Conservation (phyloP, 257 asterid species). For the Solanum rostratum region DNA sequence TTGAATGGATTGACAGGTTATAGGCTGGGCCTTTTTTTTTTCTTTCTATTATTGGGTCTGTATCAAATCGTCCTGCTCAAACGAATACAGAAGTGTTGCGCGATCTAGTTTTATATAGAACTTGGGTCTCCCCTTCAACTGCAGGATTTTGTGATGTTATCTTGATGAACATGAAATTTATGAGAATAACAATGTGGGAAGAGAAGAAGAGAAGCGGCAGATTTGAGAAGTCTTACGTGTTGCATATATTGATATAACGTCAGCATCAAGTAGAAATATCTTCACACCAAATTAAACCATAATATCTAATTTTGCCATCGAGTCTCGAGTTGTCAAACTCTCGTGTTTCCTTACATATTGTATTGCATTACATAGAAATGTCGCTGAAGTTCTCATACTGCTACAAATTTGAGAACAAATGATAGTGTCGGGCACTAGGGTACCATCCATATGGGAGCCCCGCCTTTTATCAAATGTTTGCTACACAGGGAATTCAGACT, state of each 20-base stretch:
- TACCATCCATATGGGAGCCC: neutral
- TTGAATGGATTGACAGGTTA: too few relatives aligned
- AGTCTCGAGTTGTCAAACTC: neutral
- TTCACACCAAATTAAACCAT: neutral
- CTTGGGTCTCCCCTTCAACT: neutral
- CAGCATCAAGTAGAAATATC: neutral
- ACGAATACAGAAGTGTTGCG: too few relatives aligned
- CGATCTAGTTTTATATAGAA: too few relatives aligned
- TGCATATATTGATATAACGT: neutral
- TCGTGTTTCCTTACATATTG: neutral
- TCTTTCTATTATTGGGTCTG: too few relatives aligned
- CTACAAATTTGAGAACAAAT: neutral
- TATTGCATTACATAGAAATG: neutral
- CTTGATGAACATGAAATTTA: neutral
- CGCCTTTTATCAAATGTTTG: neutral
- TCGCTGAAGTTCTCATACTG: neutral
- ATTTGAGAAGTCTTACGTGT: neutral
- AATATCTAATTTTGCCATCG: neutral
- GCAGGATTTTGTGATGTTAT: neutral
- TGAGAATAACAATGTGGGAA: neutral
- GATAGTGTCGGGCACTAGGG: neutral
- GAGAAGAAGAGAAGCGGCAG: neutral
- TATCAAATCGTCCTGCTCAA: too few relatives aligned
- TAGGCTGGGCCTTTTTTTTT: too few relatives aligned
- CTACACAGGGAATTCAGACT: neutral